Percentiles rank a stretch among this genome's conserved stretches.
Evolutionary conservation across 2,329 filamentous ascomycete genomes (phyloP).

Genomic region (Sarocladiaceae sp.): DNA sequence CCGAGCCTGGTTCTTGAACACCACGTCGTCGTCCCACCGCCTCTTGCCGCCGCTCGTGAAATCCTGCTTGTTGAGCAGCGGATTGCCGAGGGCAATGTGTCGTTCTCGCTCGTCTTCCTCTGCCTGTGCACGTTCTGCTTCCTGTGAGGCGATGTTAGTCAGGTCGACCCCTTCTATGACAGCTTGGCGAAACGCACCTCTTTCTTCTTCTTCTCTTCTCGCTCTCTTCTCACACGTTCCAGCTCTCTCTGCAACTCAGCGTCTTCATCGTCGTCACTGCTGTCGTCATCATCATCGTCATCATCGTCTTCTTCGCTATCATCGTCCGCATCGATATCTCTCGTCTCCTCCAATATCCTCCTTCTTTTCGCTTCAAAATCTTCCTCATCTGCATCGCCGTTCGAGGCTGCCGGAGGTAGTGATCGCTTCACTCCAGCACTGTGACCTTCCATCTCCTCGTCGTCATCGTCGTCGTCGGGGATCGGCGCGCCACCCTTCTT

Average conservation of each 20-base stretch:
- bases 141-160: conserved; percentile 33
- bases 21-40: conserved; percentile 96
- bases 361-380: conserved; percentile 77
- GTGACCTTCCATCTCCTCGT: conserved; percentile 33
- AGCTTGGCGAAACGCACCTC: conserved; percentile 15
- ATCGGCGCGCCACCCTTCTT: conserved; percentile 56
- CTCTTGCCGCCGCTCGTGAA: conserved; percentile 72
- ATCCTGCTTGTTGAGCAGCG: conserved; percentile 79
- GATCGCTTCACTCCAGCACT: conserved; percentile 54
- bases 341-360: conserved; percentile 79
- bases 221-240: conserved; percentile 83
- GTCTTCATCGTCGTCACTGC: conserved; percentile 48
- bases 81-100: conserved; percentile 89
- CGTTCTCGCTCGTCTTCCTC: conserved; percentile 80
- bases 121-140: conserved; percentile 70
- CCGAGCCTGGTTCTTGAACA: conserved; percentile 97
- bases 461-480: conserved; percentile 41
- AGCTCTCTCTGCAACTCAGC: conserved; percentile 88
- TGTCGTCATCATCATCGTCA: conserved; percentile 36
- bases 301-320: conserved; percentile 51
- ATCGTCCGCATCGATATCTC: conserved; percentile 76
- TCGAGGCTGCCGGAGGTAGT: conserved; percentile 16
- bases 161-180: no score
- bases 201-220: conserved; percentile 36
- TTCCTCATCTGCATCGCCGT: conserved; percentile 39